Evolutionary conservation across 306 rosid species (phyloP).

Genomic region (peach (Prunus persica)): DNA sequence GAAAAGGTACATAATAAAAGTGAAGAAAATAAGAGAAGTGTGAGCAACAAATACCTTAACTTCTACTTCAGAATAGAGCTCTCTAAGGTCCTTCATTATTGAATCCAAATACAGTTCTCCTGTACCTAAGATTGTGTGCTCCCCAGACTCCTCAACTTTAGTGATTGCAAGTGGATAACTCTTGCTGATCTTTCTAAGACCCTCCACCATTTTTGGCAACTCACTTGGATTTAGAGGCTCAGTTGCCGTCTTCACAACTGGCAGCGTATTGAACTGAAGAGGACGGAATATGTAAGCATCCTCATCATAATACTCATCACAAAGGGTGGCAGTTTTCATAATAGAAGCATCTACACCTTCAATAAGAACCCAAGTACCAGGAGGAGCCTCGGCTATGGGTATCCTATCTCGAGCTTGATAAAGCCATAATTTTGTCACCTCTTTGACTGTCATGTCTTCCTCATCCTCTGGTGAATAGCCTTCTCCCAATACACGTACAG

Average conservation of each 20-base stretch:
- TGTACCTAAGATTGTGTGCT: constrained; percentile 91
- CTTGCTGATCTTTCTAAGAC: constrained; percentile 95
- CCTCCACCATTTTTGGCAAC: constrained; percentile 99
- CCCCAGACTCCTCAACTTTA: constrained; percentile 99
- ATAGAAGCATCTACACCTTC: constrained; percentile 99
- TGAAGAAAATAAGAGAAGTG: neutral
- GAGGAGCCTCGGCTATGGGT: constrained; percentile 91
- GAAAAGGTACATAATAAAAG: neutral
- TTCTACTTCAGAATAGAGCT: constrained; percentile 97
- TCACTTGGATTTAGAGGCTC: constrained; percentile 98
- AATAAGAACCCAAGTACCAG: constrained; percentile 96
- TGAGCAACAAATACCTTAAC: constrained; percentile 59
- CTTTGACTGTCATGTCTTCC: constrained; percentile 96
- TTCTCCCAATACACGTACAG: constrained; percentile 91
- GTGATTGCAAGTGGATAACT: constrained; percentile 97
- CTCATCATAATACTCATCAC: constrained; percentile 74
- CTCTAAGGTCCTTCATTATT: constrained; percentile 97
- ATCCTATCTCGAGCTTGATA: constrained; percentile 96
- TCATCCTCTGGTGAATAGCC: constrained; percentile 98
- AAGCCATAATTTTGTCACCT: constrained; percentile 93
- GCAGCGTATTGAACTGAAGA: constrained; percentile 89
- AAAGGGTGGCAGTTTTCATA: constrained; percentile 95
- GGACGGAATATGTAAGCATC: constrained; percentile 92
- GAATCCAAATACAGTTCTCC: constrained; percentile 99
- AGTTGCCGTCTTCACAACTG: constrained; percentile 96